These are phyloP conservation scores for Neotropicomus parvogracilis DNA, from an alignment of 1,284 basidiomycete species.

Conservation along the genomic window DNA sequence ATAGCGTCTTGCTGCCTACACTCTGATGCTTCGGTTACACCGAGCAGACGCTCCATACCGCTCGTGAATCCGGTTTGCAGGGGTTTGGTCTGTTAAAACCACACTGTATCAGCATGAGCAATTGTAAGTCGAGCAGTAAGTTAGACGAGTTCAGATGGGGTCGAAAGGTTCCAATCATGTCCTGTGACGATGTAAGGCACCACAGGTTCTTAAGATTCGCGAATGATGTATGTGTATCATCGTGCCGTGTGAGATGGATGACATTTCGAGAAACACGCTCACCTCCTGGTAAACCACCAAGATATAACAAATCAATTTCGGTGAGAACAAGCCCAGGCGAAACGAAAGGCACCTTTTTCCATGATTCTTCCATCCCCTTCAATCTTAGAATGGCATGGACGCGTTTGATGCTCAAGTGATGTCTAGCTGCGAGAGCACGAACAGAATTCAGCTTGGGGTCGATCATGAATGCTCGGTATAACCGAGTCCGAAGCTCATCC, in stretches of 20 bases:
- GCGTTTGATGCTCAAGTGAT: conserved; percentile 68
- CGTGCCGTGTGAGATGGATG: conserved; percentile 24
- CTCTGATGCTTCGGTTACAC: conserved; percentile 34
- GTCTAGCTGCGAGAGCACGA: conserved; percentile 55
- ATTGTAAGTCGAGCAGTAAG: conserved; percentile 1
- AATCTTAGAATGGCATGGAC: conserved; percentile 76
- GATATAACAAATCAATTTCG: conserved; percentile 15
- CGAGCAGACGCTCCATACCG: conserved; percentile 69
- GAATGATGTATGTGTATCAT: conserved; percentile 62
- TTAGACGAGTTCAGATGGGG: conserved; percentile 53
- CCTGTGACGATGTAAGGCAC: conserved; percentile 57
- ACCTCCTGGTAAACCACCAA: conserved; percentile 45
- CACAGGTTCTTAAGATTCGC: conserved; percentile 55
- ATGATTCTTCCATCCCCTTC: conserved; percentile 69
- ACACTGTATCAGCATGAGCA: conserved; percentile 16
- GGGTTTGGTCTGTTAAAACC: conserved; percentile 43
- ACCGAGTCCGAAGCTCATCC: conserved; percentile 49
- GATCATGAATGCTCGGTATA: conserved; percentile 55
- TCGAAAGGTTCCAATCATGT: conserved; percentile 58
- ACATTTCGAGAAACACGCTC: conserved; percentile 9
- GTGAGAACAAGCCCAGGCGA: conserved; percentile 5
- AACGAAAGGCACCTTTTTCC: conserved; percentile 54
- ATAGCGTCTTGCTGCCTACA: background rate
- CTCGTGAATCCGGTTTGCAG: conserved; percentile 65
- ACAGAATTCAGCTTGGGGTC: conserved; percentile 57